phyloP scores from a whole-genome alignment of 2,329 filamentous ascomycete genomes.

The Zymoseptoria tritici region DNA sequence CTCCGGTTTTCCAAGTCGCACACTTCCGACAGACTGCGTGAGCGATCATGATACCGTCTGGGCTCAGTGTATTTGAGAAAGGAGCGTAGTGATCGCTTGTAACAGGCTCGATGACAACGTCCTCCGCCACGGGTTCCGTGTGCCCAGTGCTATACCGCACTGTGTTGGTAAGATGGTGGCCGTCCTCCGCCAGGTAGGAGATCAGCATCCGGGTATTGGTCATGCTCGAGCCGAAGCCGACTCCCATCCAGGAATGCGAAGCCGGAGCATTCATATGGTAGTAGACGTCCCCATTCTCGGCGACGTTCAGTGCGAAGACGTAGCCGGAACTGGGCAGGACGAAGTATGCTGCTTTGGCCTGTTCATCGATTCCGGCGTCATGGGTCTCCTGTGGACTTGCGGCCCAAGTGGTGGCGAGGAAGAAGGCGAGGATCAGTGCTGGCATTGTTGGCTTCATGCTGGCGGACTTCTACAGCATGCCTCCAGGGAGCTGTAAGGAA shows the following conservation, averaged over 20 bases:
- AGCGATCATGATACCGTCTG: conserved; percentile 24
- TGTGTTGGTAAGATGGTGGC: conserved; percentile 31
- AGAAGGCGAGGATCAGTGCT: not conserved
- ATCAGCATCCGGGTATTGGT: conserved; percentile 38
- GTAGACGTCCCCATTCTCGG: conserved; percentile 25
- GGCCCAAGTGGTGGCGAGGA: conserved; percentile 4
- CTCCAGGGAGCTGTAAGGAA: not conserved
- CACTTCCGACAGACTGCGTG: conserved; percentile 35
- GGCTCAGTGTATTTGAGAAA: conserved; percentile 21
- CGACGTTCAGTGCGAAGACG: conserved; percentile 23
- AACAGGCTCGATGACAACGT: conserved; percentile 27
- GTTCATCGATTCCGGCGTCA: conserved; percentile 15
- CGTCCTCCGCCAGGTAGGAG: conserved; percentile 33
- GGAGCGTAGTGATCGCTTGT: conserved; percentile 29
- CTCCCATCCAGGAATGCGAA: conserved; percentile 37
- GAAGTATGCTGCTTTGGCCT: conserved; percentile 23
- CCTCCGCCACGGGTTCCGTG: conserved; percentile 31
- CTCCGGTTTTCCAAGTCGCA: conserved; percentile 31
- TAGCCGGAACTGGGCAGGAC: conserved; percentile 17
- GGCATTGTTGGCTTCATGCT: not conserved
- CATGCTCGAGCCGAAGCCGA: conserved; percentile 40
- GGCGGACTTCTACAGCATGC: not conserved
- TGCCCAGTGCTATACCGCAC: conserved; percentile 30
- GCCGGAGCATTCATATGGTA: conserved; percentile 28
- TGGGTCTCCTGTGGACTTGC: conserved; percentile 6